Evolutionary conservation across 768 basidiomycete genomes (phyloP), one percentile per base, ranked within the genome.

Genomic region (Dentipellis fragilis): DNA sequence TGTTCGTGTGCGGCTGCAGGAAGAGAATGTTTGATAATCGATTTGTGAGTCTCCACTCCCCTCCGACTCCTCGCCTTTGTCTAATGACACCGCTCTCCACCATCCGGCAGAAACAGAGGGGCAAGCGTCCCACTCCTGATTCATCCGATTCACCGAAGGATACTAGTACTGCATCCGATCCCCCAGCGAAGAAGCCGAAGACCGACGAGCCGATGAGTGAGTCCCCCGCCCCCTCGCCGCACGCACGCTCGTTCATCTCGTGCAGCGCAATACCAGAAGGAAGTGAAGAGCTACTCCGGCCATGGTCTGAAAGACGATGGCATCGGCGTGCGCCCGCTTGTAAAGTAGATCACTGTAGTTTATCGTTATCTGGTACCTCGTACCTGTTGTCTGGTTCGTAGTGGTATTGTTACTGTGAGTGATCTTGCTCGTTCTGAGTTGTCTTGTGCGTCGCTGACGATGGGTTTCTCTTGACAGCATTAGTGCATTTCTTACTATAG

Each of bases 21-120:
- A 85, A 84, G 64, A 78, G 71, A 52, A 67, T 75, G 9, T 85
- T 85, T 66, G 79, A 80, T 56, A 73, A 75, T 59, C 75, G 83
- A 64, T 84, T 84, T 71, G 81, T 83, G 64, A 64, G 80, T 77
- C 5, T 4, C 17, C 37, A 22, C 38, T 40, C 45, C 36, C 39
- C 3, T 16, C 11, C n/a, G 37, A 36, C 10, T 16, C 48, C 23
- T 46, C 39, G 14, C 9, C 23, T 1, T 29, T 40, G 56, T 34
- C 22, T 38, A 35, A 51, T 37, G 8, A 49, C 22, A 2, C 29
- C 14, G 21, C 29, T 29, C 29, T 29, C n/a, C n/a, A n/a, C n/a
- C 29, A 29, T 29, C 6, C 10, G 14, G 22, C 64, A 84, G 81
- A 83, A 76, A 77, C 75, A 70, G 36, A 71, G 81, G 65, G 77